These are phyloP conservation scores for Endoconidiophora laricicola DNA, from an alignment of 2,329 filamentous ascomycete species.

Conservation along the genomic window DNA sequence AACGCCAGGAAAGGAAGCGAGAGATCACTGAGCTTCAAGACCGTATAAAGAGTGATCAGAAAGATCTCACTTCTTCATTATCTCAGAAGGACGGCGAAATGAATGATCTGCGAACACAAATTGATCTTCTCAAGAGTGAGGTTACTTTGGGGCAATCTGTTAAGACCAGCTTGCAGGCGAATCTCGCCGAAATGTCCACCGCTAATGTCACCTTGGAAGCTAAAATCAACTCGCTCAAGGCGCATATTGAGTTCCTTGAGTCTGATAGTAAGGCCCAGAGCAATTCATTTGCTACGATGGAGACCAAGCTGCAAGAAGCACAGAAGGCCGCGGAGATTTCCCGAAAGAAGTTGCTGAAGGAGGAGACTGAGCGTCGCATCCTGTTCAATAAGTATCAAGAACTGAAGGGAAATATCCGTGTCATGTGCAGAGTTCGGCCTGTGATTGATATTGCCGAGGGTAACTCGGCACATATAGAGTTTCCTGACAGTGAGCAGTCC, in stretches of 20 bases:
- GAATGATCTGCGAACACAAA: constrained; percentile 27
- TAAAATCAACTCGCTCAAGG: constrained; percentile 57
- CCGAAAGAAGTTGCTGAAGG: constrained; percentile 69
- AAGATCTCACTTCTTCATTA: constrained; percentile 30
- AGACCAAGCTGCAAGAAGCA: constrained; percentile 64
- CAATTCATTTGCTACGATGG: constrained; percentile 66
- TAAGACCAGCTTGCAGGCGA: constrained; percentile 35
- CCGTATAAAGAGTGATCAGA: constrained; percentile 33
- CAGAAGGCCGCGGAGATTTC: constrained; percentile 50
- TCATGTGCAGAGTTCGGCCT: constrained; percentile 91
- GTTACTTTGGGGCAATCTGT: constrained; percentile 47
- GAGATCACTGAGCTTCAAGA: constrained; percentile 50
- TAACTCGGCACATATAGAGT: constrained; percentile 56
- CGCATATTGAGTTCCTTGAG: constrained; percentile 77
- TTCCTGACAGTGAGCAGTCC: constrained; percentile 60
- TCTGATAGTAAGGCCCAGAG: constrained; percentile 82
- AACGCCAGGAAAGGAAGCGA: constrained; percentile 38
- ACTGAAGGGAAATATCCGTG: constrained; percentile 92
- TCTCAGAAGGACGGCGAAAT: constrained; percentile 38
- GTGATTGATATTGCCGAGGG: constrained; percentile 42
- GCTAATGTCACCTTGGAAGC: constrained; percentile 55
- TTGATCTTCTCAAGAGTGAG: constrained; percentile 31
- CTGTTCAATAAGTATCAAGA: constrained; percentile 97
- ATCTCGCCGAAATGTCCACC: constrained; percentile 40
- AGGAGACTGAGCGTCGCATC: constrained; percentile 78